A percentile compares a stretch with the other conserved stretches of the same genome.
phyloP scores from a whole-genome alignment of 345 rosid genomes.

The Lenwebbia sp. region DNA sequence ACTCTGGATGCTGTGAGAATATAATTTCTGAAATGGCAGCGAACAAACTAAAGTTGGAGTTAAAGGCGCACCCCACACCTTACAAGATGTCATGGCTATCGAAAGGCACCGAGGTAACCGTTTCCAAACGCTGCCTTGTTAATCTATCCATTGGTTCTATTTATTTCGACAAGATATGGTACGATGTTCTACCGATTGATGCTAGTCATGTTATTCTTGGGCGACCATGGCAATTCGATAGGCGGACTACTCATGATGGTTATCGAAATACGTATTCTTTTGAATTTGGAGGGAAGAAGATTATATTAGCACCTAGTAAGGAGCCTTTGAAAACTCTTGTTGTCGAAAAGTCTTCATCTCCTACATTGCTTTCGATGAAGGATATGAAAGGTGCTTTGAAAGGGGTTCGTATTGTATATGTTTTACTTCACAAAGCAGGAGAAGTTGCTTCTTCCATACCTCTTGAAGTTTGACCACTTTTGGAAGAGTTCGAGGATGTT shows the following conservation, averaged over 20 bases:
- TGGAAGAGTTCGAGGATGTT: neutral
- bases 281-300: neutral
- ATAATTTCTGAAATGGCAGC: neutral
- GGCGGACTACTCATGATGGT: neutral
- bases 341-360: no score
- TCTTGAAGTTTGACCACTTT: no score
- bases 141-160: neutral
- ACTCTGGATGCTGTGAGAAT: neutral
- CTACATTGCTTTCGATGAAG: no score
- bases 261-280: neutral
- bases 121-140: neutral
- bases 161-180: neutral
- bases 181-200: neutral
- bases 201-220: neutral
- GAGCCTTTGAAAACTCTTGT: no score
- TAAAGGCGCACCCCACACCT: no score
- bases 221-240: neutral
- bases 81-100: neutral
- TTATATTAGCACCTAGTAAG: no score
- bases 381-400: neutral
- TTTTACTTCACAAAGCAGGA: neutral
- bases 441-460: no score
- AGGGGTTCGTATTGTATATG: neutral
- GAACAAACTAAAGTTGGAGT: no score
- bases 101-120: neutral